Conservation (phyloP, 1,284 basidiomycete genomes). For the Fistulina hepatica region DNA sequence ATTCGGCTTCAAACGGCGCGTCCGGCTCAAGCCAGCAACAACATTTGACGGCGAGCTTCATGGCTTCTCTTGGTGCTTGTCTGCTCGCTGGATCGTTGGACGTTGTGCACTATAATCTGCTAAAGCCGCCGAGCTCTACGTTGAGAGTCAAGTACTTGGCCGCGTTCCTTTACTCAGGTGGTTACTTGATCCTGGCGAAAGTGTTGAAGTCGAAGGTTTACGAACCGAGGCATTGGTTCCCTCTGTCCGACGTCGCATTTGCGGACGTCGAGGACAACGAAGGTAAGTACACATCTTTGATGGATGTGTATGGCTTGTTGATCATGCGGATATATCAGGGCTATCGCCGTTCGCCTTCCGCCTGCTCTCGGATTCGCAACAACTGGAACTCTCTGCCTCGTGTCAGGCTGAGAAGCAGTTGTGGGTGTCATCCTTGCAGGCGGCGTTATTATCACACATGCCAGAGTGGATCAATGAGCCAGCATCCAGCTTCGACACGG, state of each 20-base stretch:
- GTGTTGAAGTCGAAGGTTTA: conserved; percentile 71
- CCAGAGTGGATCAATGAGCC: conserved; percentile 49
- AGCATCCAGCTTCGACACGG: conserved; percentile 41
- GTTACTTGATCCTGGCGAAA: conserved; percentile 80
- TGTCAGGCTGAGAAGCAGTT: conserved; percentile 75
- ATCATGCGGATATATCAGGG: conserved; percentile 31
- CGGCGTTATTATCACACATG: conserved; percentile 29
- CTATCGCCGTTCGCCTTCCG: conserved; percentile 74
- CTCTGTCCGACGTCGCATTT: conserved; percentile 59
- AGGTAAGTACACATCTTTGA: conserved; percentile 31
- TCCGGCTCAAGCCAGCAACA: conserved; percentile 19
- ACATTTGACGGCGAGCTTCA: conserved; percentile 40
- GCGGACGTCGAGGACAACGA: conserved; percentile 61
- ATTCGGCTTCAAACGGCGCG: conserved; percentile 8
- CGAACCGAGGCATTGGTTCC: conserved; percentile 82
- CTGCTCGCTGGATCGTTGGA: conserved; percentile 75
- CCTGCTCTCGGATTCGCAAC: conserved; percentile 53
- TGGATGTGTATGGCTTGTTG: neutral
- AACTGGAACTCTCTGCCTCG: conserved; percentile 76
- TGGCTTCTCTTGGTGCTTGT: conserved; percentile 63
- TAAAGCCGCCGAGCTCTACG: conserved; percentile 29
- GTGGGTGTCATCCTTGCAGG: conserved; percentile 64
- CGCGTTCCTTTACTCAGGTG: conserved; percentile 78
- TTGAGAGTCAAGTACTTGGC: conserved; percentile 80
- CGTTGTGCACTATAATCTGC: conserved; percentile 57